Percentiles rank a stretch among this genome's conserved stretches.
These are phyloP conservation scores for Heteromeles arbutifolia DNA, from an alignment of 306 rosid genomes.

Conservation along the genomic window DNA sequence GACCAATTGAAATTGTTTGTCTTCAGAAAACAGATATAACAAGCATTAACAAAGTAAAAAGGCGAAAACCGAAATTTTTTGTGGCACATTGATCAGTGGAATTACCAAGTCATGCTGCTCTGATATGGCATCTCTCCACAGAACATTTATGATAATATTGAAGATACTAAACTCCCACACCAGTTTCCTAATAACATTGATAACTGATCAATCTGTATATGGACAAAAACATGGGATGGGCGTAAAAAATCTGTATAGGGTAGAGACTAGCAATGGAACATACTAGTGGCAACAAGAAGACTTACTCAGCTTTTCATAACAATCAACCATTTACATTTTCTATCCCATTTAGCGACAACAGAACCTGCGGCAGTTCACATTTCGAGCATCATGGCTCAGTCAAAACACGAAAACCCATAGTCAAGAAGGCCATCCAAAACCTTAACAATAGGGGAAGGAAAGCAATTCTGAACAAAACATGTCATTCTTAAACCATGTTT, in stretches of 20 bases:
- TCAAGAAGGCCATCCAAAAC: not conserved
- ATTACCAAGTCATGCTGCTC: slow-evolving; percentile 59
- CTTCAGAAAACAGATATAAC: too few relatives aligned
- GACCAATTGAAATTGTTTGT: not conserved
- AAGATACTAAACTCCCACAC: slow-evolving; percentile 61
- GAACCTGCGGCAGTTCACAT: slow-evolving; percentile 44
- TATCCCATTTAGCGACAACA: slow-evolving; percentile 64
- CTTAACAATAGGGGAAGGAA: not conserved
- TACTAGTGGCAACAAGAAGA: slow-evolving; percentile 17
- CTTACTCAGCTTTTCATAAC: slow-evolving; percentile 76
- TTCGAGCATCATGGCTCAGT: not conserved
- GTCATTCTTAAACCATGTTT: not conserved
- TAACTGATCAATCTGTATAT: not conserved
- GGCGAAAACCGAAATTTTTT: not conserved
- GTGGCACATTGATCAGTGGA: not conserved
- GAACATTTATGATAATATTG: slow-evolving; percentile 46
- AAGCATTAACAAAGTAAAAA: not conserved
- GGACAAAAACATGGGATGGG: not conserved
- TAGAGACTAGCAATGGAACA: not conserved
- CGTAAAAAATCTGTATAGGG: not conserved
- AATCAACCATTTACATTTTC: slow-evolving; percentile 52
- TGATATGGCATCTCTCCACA: slow-evolving; percentile 45
- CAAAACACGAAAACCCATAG: not conserved
- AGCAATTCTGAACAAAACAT: not conserved
- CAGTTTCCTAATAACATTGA: slow-evolving; percentile 40